Percentiles rank a stretch among this genome's conserved stretches.
phyloP scores from a whole-genome alignment of 2,329 filamentous ascomycete species.

The Fusarium bactridioides region DNA sequence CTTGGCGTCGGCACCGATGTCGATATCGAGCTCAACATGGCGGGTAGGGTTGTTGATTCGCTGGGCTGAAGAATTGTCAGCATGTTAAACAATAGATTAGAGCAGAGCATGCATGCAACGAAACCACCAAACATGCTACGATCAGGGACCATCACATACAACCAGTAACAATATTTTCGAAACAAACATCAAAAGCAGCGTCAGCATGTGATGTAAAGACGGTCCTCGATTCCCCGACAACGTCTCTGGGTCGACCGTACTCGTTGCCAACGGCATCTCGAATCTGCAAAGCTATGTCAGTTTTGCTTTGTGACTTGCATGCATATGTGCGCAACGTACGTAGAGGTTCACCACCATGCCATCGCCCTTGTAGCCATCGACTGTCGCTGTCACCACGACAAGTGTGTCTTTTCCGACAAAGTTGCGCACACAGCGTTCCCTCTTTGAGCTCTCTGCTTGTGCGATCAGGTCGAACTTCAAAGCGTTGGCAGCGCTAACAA shows the following conservation, averaged over 20 bases:
- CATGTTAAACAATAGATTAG: background rate
- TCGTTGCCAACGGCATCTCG: constrained; percentile 95
- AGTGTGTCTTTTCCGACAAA: constrained; percentile 92
- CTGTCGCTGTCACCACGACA: constrained; percentile 91
- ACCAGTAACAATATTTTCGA: constrained; percentile 80
- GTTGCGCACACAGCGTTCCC: constrained; percentile 93
- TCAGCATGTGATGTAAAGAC: constrained; percentile 94
- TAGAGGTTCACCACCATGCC: constrained; percentile 95
- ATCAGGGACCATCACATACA: constrained; percentile 60
- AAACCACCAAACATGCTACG: background rate
- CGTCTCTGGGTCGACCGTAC: constrained; percentile 89
- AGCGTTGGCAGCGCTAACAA: constrained; percentile 66
- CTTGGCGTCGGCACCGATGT: constrained; percentile 95
- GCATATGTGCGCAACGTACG: constrained; percentile 59
- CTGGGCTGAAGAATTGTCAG: constrained; percentile 33
- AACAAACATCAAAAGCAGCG: constrained; percentile 95
- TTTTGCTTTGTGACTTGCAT: background rate
- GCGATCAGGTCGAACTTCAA: constrained; percentile 94
- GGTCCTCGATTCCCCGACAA: constrained; percentile 89
- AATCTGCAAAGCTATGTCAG: constrained; percentile 67
- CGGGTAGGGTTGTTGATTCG: constrained; percentile 60
- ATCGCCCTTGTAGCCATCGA: constrained; percentile 87
- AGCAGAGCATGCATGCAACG: constrained; percentile 20
- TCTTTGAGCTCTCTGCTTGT: constrained; percentile 64
- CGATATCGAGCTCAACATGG: constrained; percentile 89